Base-by-base conservation (phyloP, 441 rosid genomes). In the Erodium chrysanthum region DNA sequence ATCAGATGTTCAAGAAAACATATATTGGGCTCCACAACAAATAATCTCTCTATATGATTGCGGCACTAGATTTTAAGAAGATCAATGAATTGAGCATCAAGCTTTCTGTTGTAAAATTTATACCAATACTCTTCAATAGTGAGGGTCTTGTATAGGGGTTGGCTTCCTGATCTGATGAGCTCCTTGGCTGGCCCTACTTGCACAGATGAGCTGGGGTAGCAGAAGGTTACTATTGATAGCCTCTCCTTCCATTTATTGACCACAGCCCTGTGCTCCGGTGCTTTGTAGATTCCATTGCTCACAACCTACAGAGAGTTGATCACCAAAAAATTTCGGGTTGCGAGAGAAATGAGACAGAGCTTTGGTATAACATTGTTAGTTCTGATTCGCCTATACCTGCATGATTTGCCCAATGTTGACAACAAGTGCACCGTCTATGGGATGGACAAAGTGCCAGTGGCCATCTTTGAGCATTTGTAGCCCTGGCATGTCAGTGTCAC, bases 271-370 rank as follows among this genome's bases (percentile, higher is more conserved):
- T 77, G 79, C 22, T 75, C 75, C 0, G 76, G 75, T 21, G 79
- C 83, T 67, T 66, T 75, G 62, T 75, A 75, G 12, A 66, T 73
- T 50, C 78, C 83, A 48, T 79, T 82, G 77, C 83, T 79, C 61
- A 73, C 52, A n/a, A 80, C 68, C 84, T 73, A 81, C 74, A 76
- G 23, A 40, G 9, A 33, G 10, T 40, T 40, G 11, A 40, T 40
- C 46, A 40, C 46, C 46, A 40, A 40, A 40, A 40, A 8, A 3
- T 1, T 27, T 27, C 29, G 29, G 29, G 29, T 27, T 27, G 29
- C 3, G 29, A 27, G 29, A 27, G n/a, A n/a, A n/a, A n/a, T n/a
- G n/a, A n/a, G n/a, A n/a, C n/a, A n/a, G n/a, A n/a, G n/a, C n/a
- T n/a, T n/a, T n/a, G 8, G 46, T 40, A 40, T 40, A 2, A 40